A percentile compares a stretch with the other conserved stretches of the same genome.
Conservation (phyloP, 139 green algal genomes). For the Chlorella sp. region DNA sequence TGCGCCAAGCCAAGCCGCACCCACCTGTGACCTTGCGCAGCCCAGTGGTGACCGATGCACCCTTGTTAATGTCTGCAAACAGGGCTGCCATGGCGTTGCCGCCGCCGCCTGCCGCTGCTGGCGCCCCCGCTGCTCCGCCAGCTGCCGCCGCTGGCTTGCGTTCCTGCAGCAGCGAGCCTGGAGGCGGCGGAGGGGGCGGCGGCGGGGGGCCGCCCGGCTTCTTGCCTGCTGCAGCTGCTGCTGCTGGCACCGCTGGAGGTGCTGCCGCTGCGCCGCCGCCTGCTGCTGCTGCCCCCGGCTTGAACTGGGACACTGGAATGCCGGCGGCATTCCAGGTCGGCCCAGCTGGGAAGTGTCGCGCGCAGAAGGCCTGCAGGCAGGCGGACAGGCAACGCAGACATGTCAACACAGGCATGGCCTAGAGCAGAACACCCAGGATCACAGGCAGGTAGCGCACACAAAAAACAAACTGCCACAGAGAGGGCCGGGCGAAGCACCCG, state of each 20-base stretch:
- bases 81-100: slow-evolving; percentile 56
- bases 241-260: slow-evolving; percentile 39
- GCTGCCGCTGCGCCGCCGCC: slow-evolving; percentile 11
- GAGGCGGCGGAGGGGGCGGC: slow-evolving; percentile 63
- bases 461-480: too few species aligned
- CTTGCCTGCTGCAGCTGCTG: slow-evolving; percentile 29
- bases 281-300: slow-evolving; percentile 21
- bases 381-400: not conserved
- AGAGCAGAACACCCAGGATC: too few species aligned
- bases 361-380: slow-evolving; percentile 60
- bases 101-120: not conserved
- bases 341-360: slow-evolving; percentile 63
- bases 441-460: too few species aligned
- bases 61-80: slow-evolving; percentile 80
- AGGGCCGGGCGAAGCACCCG: too few species aligned
- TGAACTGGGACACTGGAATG: slow-evolving; percentile 50
- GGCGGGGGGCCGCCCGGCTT: slow-evolving; percentile 51
- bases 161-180: slow-evolving; percentile 51
- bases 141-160: slow-evolving; percentile 4
- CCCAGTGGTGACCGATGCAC: slow-evolving; percentile 80
- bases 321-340: slow-evolving; percentile 74
- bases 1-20: too few species aligned
- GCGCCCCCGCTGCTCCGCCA: not conserved
- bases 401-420: too few species aligned
- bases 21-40: slow-evolving; percentile 89